These are phyloP conservation scores for Geosiphon pyriformis DNA, from an alignment of 192 early-diverging fungal species.

Conservation along the genomic window DNA sequence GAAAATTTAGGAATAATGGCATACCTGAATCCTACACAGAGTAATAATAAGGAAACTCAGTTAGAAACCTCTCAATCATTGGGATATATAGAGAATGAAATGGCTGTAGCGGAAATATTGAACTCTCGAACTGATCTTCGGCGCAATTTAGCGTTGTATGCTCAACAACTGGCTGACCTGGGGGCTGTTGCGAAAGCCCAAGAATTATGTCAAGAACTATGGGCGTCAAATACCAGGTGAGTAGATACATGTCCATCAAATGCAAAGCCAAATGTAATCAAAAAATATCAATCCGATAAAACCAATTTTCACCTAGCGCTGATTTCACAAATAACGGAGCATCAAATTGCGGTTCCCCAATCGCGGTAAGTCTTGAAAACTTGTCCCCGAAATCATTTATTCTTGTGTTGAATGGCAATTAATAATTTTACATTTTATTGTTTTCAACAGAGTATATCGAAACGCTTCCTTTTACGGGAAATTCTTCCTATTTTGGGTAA, in stretches of 20 bases:
- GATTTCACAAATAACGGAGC: too few species aligned
- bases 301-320: too few species aligned
- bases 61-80: constrained; percentile 35
- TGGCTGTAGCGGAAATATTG: constrained; percentile 45
- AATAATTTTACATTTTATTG: constrained; percentile 25
- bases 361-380: too few species aligned
- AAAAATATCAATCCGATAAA: too few species aligned
- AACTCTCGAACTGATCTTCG: constrained; percentile 55
- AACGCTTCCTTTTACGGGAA: constrained; percentile 58
- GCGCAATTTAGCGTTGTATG: constrained; percentile 58
- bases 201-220: constrained; percentile 64
- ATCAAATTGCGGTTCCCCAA: too few species aligned
- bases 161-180: constrained; percentile 60
- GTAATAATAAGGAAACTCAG: constrained; percentile 24
- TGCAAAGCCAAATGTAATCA: too few species aligned
- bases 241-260: too few species aligned
- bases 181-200: constrained; percentile 51
- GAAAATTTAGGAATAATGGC: constrained; percentile 28
- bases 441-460: constrained; percentile 45
- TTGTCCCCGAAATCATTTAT: too few species aligned
- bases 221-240: constrained; percentile 52
- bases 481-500: constrained; percentile 63
- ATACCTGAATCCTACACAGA: constrained; percentile 24
- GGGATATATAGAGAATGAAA: constrained; percentile 52
- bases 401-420: too few species aligned